Evolutionary conservation across 2,329 filamentous ascomycete genomes (phyloP).

Genomic region (Neophaeococcomyces aloes): DNA sequence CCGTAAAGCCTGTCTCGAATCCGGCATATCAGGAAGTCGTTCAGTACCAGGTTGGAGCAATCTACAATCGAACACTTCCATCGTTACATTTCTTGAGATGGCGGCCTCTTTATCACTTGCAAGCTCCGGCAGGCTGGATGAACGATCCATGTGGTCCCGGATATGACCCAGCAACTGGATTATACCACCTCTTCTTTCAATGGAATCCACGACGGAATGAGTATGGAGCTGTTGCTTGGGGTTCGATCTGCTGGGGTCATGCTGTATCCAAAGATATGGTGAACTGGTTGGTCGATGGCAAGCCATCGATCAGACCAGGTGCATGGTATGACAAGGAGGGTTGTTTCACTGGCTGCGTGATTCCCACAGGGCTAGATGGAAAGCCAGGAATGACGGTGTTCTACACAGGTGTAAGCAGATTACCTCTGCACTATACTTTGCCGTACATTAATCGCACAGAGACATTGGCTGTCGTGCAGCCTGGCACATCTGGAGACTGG

Average conservation of each 20-base stretch:
- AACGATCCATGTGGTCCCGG: constrained; percentile 36
- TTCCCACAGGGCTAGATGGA: constrained; percentile 23
- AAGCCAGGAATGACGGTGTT: constrained; percentile 26
- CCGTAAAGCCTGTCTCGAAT: not conserved
- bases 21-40: not conserved
- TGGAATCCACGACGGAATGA: constrained; percentile 34
- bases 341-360: constrained; percentile 34
- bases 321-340: constrained; percentile 31
- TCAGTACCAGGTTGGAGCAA: not conserved
- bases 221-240: constrained; percentile 37
- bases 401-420: constrained; percentile 32
- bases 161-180: constrained; percentile 30
- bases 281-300: constrained; percentile 26
- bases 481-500: constrained; percentile 31
- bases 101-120: constrained; percentile 29
- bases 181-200: constrained; percentile 36
- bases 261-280: constrained; percentile 31
- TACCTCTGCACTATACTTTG: constrained; percentile 33
- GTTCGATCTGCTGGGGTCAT: constrained; percentile 34
- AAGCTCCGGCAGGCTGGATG: constrained; percentile 31
- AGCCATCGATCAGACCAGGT: constrained; percentile 27
- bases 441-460: constrained; percentile 30
- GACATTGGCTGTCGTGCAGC: constrained; percentile 30
- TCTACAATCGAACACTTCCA: constrained; percentile 10
- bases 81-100: constrained; percentile 17